Base-by-base conservation (phyloP, 345 rosid genomes). In the Eucalyptus fibrosa region DNA sequence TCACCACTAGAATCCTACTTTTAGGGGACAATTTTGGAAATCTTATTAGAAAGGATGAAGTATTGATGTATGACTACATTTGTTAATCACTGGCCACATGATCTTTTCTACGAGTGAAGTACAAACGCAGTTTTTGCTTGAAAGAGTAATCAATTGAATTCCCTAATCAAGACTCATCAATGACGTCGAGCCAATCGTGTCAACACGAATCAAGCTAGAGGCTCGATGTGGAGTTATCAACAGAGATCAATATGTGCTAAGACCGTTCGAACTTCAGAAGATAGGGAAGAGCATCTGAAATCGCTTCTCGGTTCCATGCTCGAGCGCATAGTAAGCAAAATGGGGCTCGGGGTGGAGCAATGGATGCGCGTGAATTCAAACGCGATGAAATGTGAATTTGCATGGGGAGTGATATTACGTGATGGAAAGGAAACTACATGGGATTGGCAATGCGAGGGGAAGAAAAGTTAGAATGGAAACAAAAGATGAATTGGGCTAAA, bases 231-330 rank as follows among this genome's bases (percentile, higher is more conserved):
- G 45, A 37, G 9, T 1, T 21, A 6, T 21, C 15, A 1, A 9
- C 1, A 24, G 1, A 77, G 9, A 37, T 37, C 28, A 14, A 4
- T 11, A 77, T 13, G 15, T 0, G 3, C 28, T 1, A 0, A 2
- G 9, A 21, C 8, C 9, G 0, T 37, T 24, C 1, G 16, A 40
- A 40, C 16, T 77, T 77, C 47, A 11, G 1, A 12, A 1, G 83
- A 2, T 72, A 12, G 3, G 15, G 10, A 24, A 6, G 47, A 2
- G 47, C 7, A 3, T 26, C 3, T 26, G 16, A 72, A 37, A 77
- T 77, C 15, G 82, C 44, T 72, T 21, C 8, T 11, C 4, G 12
- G 0, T 72, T 72, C 44, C 44, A 72, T 5, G 44, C 44, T 34
- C 13, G 81, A 32, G 81, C 12, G 2, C 44, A 9, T 17, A 4